phyloP scores from a whole-genome alignment of 2,329 filamentous ascomycete species.

The Tolypocladium cylindrosporum region DNA sequence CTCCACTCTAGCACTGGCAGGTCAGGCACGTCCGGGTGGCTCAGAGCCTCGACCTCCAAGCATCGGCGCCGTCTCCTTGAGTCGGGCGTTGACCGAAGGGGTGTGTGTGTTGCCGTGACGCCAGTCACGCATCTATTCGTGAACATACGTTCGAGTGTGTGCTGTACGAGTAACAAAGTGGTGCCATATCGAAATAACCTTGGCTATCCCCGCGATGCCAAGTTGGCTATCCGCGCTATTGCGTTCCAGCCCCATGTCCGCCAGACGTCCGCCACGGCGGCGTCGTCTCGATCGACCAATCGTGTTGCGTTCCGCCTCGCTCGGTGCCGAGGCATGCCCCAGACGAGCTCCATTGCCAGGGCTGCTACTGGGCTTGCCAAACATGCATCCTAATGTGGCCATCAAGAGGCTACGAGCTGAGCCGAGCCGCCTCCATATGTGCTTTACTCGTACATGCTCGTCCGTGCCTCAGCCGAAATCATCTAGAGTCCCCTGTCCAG shows the following conservation, averaged over 20 bases:
- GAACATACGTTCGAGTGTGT: background rate
- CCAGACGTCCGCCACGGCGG: background rate
- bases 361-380: background rate
- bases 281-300: background rate
- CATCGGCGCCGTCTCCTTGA: background rate
- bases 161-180: background rate
- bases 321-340: background rate
- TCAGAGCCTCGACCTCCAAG: background rate
- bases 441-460: background rate
- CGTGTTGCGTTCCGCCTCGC: background rate
- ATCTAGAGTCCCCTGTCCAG: background rate
- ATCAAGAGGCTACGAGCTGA: background rate
- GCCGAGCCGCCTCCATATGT: background rate
- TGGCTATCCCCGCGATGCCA: background rate
- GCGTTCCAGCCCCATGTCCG: background rate
- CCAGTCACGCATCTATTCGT: background rate
- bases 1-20: background rate
- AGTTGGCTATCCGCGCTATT: background rate
- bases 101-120: background rate
- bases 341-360: background rate
- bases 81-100: background rate
- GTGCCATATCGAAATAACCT: background rate
- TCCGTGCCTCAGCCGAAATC: background rate
- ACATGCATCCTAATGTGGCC: background rate
- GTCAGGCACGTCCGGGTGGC: background rate